Conservation (phyloP, 257 asterid species). For the Phtheirospermum japonicum region DNA sequence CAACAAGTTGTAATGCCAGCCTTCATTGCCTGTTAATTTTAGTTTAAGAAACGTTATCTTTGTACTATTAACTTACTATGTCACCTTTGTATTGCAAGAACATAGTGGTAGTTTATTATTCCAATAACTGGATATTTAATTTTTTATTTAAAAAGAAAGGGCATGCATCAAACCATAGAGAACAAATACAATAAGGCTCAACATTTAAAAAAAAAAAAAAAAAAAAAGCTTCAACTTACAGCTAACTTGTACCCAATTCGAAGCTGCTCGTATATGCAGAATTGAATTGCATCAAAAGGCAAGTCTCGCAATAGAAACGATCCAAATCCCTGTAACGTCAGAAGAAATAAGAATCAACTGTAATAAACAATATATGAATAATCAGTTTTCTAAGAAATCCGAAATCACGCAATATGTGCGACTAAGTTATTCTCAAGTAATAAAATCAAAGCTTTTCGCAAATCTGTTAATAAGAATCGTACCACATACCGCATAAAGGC, state of each 20-base stretch:
- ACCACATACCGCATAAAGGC: constrained; percentile 58
- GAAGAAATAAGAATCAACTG: constrained; percentile 5
- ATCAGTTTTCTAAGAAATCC: too few species aligned
- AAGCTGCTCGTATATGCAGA: constrained; percentile 70
- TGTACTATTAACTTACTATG: background rate
- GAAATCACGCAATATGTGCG: too few species aligned
- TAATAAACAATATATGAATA: background rate
- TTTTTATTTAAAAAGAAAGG: too few species aligned
- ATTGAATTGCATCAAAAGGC: constrained; percentile 75
- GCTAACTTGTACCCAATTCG: constrained; percentile 62
- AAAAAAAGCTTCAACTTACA: constrained; percentile 38
- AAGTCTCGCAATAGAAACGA: constrained; percentile 70
- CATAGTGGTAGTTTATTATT: background rate
- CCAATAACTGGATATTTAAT: constrained; percentile 8
- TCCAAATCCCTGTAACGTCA: constrained; percentile 52
- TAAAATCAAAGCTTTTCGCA: background rate
- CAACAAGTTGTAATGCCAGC: background rate
- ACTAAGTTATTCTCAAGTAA: background rate
- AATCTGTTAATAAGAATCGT: constrained; percentile 14
- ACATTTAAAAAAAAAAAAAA: background rate
- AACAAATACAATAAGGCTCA: background rate
- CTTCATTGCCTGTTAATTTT: background rate
- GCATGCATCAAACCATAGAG: background rate
- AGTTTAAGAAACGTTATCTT: background rate
- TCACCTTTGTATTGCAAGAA: background rate